Percentiles rank a stretch among this genome's conserved stretches.
Evolutionary conservation across 768 basidiomycete genomes (phyloP).

Genomic region (Tulasnella sp.): DNA sequence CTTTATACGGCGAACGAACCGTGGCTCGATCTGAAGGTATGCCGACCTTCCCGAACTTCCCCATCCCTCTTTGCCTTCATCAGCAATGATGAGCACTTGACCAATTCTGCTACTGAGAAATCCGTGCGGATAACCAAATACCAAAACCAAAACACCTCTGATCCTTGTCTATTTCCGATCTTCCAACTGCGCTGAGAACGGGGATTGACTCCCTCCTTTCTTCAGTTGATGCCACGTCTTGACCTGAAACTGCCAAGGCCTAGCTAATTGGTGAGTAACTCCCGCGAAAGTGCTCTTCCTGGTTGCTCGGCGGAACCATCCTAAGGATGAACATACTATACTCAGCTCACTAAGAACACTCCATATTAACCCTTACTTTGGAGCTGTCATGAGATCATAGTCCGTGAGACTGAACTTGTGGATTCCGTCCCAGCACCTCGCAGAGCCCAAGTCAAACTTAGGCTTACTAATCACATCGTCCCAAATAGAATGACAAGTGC

Average conservation of each 20-base stretch:
- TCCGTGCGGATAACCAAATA: not conserved
- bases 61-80: not conserved
- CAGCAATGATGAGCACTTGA: not conserved
- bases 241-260: not conserved
- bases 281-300: not conserved
- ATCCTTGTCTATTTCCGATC: too few relatives aligned
- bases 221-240: not conserved
- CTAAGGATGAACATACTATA: not conserved
- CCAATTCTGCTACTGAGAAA: conserved; percentile 4
- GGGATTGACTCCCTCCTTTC: too few relatives aligned
- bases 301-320: not conserved
- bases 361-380: not conserved
- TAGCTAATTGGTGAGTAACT: not conserved
- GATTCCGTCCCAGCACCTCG: not conserved
- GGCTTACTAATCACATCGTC: not conserved
- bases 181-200: not conserved
- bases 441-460: not conserved
- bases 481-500: too few relatives aligned
- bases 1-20: too few relatives aligned
- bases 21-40: not conserved
- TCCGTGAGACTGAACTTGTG: not conserved
- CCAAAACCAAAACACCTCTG: not conserved
- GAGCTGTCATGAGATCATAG: not conserved
- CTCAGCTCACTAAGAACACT: conserved; percentile 11
- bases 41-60: not conserved